Conservation (phyloP, 805 yeast species). For the Babjeviella inositovora region DNA sequence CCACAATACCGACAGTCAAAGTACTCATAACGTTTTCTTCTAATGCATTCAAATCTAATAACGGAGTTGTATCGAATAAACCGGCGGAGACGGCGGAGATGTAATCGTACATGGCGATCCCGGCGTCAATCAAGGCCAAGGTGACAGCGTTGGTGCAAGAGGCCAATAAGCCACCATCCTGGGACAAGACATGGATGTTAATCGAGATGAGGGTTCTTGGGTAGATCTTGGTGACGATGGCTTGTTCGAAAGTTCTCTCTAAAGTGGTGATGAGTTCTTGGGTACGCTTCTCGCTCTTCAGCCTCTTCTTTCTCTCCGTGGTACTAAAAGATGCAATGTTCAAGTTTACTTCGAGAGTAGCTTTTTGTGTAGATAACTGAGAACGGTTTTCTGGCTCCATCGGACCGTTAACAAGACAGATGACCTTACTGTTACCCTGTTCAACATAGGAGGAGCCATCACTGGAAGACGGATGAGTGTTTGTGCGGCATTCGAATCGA, state of each 20-base stretch:
- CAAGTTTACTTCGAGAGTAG: slow-evolving; percentile 46
- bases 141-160: slow-evolving; percentile 76
- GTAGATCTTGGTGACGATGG: slow-evolving; percentile 56
- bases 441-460: slow-evolving; percentile 91
- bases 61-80: slow-evolving; percentile 54
- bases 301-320: slow-evolving; percentile 54
- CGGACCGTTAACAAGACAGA: slow-evolving; percentile 82
- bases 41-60: slow-evolving; percentile 66
- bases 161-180: slow-evolving; percentile 82
- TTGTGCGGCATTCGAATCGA: slow-evolving; percentile 61
- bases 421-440: slow-evolving; percentile 81
- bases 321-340: slow-evolving; percentile 73
- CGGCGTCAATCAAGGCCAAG: slow-evolving; percentile 86
- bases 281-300: slow-evolving; percentile 53
- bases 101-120: slow-evolving; percentile 86
- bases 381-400: slow-evolving; percentile 57
- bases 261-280: slow-evolving; percentile 52
- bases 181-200: slow-evolving; percentile 61
- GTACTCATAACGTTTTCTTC: slow-evolving; percentile 78
- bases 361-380: slow-evolving; percentile 30
- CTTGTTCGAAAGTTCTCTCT: slow-evolving; percentile 57
- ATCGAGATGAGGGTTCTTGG: slow-evolving; percentile 76
- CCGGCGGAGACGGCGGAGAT: slow-evolving; percentile 74
- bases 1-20: slow-evolving; percentile 73
- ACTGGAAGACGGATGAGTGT: slow-evolving; percentile 75